phyloP scores from a whole-genome alignment of 805 yeast species.

The Debaryomyces prosopidis region DNA sequence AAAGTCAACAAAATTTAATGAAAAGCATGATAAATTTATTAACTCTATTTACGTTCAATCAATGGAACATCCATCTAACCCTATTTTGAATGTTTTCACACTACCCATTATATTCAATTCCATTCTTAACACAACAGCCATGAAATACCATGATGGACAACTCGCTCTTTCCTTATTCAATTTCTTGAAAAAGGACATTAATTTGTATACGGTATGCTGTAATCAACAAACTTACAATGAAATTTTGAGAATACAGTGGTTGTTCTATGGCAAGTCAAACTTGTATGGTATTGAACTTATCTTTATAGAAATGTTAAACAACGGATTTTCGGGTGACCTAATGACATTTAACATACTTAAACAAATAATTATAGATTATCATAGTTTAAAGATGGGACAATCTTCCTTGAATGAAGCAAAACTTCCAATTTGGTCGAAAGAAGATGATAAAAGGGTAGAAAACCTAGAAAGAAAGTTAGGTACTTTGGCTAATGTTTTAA shows the following conservation, averaged over 20 bases:
- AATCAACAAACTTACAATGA: slow-evolving; percentile 45
- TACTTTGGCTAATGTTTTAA: slow-evolving; percentile 1
- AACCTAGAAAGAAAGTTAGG: slow-evolving; percentile 20
- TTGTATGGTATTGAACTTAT: slow-evolving; percentile 35
- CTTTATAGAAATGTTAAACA: slow-evolving; percentile 39
- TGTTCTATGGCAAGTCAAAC: slow-evolving; percentile 37
- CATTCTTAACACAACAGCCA: slow-evolving; percentile 22
- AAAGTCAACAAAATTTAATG: slow-evolving; percentile 8
- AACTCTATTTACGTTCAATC: slow-evolving; percentile 14
- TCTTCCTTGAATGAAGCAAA: slow-evolving; percentile 19
- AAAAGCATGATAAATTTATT: slow-evolving; percentile 19
- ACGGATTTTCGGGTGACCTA: slow-evolving; percentile 40
- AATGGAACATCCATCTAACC: slow-evolving; percentile 18
- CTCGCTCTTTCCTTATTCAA: slow-evolving; percentile 38
- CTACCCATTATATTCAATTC: slow-evolving; percentile 38
- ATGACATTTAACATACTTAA: slow-evolving; percentile 35
- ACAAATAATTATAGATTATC: slow-evolving; percentile 34
- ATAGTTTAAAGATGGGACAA: slow-evolving; percentile 32
- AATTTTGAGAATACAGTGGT: slow-evolving; percentile 36
- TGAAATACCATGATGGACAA: slow-evolving; percentile 34
- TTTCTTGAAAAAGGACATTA: slow-evolving; percentile 30
- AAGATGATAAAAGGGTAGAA: slow-evolving; percentile 33
- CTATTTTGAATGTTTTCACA: slow-evolving; percentile 32
- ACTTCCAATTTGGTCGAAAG: slow-evolving; percentile 36
- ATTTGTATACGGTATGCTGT: slow-evolving; percentile 33